Base-by-base conservation (phyloP, 169 alveolate genomes). In the Besnoitia besnoiti region DNA sequence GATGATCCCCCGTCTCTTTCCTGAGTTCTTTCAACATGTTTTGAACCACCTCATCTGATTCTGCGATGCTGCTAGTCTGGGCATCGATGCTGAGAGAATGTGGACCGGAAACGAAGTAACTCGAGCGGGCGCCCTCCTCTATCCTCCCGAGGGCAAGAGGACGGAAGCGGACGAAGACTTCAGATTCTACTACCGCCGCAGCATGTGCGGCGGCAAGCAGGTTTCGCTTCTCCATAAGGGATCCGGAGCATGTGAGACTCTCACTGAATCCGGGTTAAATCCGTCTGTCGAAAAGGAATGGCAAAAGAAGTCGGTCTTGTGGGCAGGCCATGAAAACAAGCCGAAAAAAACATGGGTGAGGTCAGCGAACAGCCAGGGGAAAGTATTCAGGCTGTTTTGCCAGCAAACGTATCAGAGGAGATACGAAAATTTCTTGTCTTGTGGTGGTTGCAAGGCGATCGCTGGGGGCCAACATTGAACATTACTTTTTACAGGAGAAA, bases 151-250 rank as follows among this genome's bases (percentile, higher is more conserved):
- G 46, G 12, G 82, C 3, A 8, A 73, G 82, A 0, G 82, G 82
- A 35, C 82, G 39, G 39, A 73, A 37, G 16, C 82, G 82, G 21
- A 73, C 82, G n/a, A 27, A 73, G n/a, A 37, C 46, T 73, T 73
- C 47, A 8, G 82, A n/a, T 37, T 73, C 82, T 10, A 73, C 82
- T 37, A 27, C 82, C n/a, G n/a, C 46, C 82, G 46, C 82, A n/a
- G 39, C 1, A 19, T 55, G 67, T n/a, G 67, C 67, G 67, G 67
- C 24, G 3, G 67, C 12, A 3, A n/a, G 12, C 67, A n/a, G 67
- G 67, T 55, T n/a, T 10, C n/a, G 12, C 67, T n/a, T 55, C 67
- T 55, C 67, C 67, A 55, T 55, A 21, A 55, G 67, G 14, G 5
- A 49, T n/a, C 27, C 67, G 4, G 67, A 19, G 30, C 12, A 55